Base-by-base conservation (phyloP, 805 yeast species). In the Brettanomyces bruxellensis region DNA sequence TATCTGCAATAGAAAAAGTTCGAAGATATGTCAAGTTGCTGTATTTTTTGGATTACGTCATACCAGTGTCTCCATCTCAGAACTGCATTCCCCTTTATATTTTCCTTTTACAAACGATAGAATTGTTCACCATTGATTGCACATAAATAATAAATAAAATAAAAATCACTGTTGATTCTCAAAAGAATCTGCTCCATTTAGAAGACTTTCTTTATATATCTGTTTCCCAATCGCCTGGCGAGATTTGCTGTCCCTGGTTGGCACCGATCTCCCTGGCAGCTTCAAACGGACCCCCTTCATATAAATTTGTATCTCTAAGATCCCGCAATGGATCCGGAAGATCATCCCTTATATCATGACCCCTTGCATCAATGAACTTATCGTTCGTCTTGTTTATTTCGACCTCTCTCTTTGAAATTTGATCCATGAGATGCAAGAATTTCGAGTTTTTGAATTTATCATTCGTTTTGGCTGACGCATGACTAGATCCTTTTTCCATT, bases 381-480 rank as follows among this genome's bases (percentile, higher is more conserved):
- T 67, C 65, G n/a, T 68, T 68, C 3, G 56, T 53, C 13, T 55
- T 49, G 41, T 59, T 59, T 5, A 72, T 51, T 46, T 68, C 72
- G 38, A 71, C 69, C 49, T 68, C 59, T 42, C 70, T 61, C 12
- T 57, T 58, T 14, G 71, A 62, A 7, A 72, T 68, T 49, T 51
- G 56, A 34, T 61, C 53, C 76, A 72, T 72, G 32, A 72, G 55
- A 46, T 68, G 67, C 46, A 72, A 52, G 45, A 72, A 72, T 14
- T 60, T 60, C 7, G 72, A 67, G 44, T 67, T 64, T 51, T 64
- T 60, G 51, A 71, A 70, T 50, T 71, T 71, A 25, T 47, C 43
- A 2, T 58, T 52, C 1, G 73, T 68, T 12, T 57, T 56, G 4
- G 48, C 47, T 12, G 70, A 60, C 1, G 59, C 50, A 6, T 52